These are phyloP conservation scores for Saposhnikovia divaricata DNA, from an alignment of 129 eudicot species.

Conservation along the genomic window DNA sequence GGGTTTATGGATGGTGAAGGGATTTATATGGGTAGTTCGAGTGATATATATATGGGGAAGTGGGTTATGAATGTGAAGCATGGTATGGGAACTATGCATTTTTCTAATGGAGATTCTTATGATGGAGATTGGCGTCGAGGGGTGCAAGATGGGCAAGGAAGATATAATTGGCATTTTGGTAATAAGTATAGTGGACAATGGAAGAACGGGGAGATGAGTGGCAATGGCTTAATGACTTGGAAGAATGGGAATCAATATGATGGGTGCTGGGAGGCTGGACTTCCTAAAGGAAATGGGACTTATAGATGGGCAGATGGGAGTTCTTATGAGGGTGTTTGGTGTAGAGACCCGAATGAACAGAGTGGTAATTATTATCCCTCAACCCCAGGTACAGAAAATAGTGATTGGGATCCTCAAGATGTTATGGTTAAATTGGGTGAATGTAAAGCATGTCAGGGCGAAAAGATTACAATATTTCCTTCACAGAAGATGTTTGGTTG, in stretches of 20 bases:
- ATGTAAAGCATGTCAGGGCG: slow-evolving; percentile 45
- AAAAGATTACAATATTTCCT: slow-evolving; percentile 47
- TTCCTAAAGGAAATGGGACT: slow-evolving; percentile 81
- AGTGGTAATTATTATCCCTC: slow-evolving; percentile 67
- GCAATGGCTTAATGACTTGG: slow-evolving; percentile 80
- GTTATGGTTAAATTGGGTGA: slow-evolving; percentile 42
- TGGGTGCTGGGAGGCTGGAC: slow-evolving; percentile 79
- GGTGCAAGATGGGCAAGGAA: slow-evolving; percentile 72
- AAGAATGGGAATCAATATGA: slow-evolving; percentile 62
- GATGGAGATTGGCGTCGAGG: slow-evolving; percentile 84
- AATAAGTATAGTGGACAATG: slow-evolving; percentile 74
- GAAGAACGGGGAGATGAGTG: slow-evolving; percentile 68
- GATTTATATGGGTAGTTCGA: slow-evolving; percentile 41
- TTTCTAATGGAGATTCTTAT: slow-evolving; percentile 54
- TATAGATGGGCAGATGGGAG: slow-evolving; percentile 78
- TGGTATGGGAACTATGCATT: slow-evolving; percentile 54
- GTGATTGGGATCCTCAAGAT: slow-evolving; percentile 74
- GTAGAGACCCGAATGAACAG: slow-evolving; percentile 48
- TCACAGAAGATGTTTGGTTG: slow-evolving; percentile 53
- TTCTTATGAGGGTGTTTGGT: slow-evolving; percentile 77
- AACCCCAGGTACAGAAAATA: slow-evolving; percentile 16
- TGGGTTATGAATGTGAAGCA: slow-evolving; percentile 82
- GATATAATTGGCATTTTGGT: slow-evolving; percentile 67
- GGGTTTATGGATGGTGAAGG: slow-evolving; percentile 88
- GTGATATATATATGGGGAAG: slow-evolving; percentile 45